Conservation (phyloP, 2,329 filamentous ascomycete genomes). For the Fusarium redolens region DNA sequence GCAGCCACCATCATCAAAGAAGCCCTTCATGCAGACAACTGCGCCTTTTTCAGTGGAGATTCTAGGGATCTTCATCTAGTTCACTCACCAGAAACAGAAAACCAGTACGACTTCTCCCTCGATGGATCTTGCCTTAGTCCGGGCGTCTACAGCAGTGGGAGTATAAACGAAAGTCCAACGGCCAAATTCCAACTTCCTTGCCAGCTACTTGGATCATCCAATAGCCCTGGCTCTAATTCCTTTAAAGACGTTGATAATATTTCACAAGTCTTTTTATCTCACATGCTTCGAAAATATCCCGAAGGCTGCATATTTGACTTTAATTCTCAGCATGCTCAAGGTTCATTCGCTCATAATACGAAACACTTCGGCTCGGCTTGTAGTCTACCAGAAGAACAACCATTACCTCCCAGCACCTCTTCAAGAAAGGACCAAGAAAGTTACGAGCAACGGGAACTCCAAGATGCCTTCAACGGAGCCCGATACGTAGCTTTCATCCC, state of each 20-base stretch:
- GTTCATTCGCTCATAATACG: no score
- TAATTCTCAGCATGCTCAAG: not conserved
- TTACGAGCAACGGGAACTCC: not conserved
- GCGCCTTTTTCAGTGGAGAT: not conserved
- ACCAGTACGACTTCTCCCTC: not conserved
- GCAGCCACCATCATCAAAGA: not conserved
- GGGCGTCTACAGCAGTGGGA: not conserved
- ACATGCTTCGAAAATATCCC: not conserved
- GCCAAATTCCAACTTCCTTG: not conserved
- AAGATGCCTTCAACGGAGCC: not conserved
- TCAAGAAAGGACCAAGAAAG: not conserved
- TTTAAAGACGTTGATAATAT: not conserved
- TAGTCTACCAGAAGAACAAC: not conserved
- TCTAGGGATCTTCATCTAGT: not conserved
- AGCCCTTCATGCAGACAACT: not conserved
- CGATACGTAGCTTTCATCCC: conserved; percentile 2
- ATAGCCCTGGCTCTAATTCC: rapidly evolving
- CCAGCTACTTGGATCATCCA: not conserved
- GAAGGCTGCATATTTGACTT: not conserved
- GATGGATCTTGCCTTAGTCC: not conserved
- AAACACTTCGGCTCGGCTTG: no score
- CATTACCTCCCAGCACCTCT: rapidly evolving
- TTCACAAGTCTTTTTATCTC: not conserved
- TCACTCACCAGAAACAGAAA: not conserved
- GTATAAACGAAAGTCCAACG: not conserved